Percentiles rank a stretch among this genome's conserved stretches.
These are phyloP conservation scores for Alternaria arbusti DNA, from an alignment of 2,329 filamentous ascomycete genomes.

Conservation along the genomic window DNA sequence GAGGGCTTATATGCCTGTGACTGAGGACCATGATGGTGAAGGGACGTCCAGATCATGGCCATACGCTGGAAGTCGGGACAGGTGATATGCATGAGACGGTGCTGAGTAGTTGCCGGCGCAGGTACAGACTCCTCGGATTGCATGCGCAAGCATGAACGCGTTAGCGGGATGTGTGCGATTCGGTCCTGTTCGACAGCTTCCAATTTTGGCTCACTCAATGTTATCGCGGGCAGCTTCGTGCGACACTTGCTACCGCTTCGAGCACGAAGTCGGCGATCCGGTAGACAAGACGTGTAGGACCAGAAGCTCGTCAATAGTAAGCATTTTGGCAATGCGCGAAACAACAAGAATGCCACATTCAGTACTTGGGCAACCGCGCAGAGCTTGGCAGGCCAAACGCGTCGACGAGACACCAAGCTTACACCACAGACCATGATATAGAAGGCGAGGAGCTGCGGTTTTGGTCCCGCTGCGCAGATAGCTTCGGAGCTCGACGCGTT, in stretches of 20 bases:
- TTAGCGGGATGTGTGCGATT: background rate
- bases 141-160: background rate
- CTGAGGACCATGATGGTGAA: slow-evolving; percentile 32
- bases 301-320: background rate
- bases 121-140: slow-evolving; percentile 6
- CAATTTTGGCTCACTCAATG: no score
- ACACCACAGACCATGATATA: background rate
- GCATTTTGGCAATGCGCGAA: background rate
- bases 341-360: background rate
- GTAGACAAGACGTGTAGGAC: background rate
- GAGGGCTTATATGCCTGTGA: slow-evolving; percentile 10
- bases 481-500: background rate
- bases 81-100: background rate
- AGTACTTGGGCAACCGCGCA: background rate
- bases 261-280: background rate
- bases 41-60: background rate
- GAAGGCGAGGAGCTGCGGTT: background rate
- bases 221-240: background rate
- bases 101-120: slow-evolving; percentile 5
- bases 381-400: background rate
- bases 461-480: background rate
- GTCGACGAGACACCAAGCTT: background rate
- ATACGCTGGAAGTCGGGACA: background rate
- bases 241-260: background rate
- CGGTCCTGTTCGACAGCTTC: background rate